Base-by-base conservation (phyloP, 768 basidiomycete genomes). In the Macrocybe gigantea region DNA sequence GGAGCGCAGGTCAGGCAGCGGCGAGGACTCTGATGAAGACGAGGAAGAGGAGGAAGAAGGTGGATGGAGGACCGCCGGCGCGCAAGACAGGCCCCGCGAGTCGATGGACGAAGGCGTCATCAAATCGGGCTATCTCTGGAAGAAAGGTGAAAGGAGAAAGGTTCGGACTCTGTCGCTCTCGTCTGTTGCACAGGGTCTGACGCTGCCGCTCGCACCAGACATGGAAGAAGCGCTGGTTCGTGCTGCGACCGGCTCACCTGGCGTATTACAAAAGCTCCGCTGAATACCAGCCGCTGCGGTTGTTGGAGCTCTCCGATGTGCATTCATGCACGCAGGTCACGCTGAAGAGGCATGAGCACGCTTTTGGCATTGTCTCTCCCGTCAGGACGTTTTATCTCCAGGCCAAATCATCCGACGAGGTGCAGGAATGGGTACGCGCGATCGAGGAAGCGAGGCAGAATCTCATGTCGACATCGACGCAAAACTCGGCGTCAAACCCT, bases 171-270 rank as follows among this genome's bases (percentile, higher is more conserved):
- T 11, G 43, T 53, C 14, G 30, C 13, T 46, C 30, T 50, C 33
- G 35, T 35, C 45, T 49, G 22, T 22, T 22, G 22, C 45, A 41
- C 49, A 10, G 46, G 41, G 41, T 45, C 32, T 48, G 22, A 43
- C 34, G 48, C 45, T 15, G 47, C 41, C 31, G 37, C 41, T 52
- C 37, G 36, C 38, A 45, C n/a, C 60, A 95, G 93, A 93, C 88
- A 1, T 99, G 96, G 96, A 97, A 98, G 77, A 94, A 93, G 68
- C 80, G 94, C 14, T 98, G 95, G 95, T 98, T 98, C 57, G 96
- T 99, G 1, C 70, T 99, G 49, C 81, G 95, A 12, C 81, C 91
- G 0, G 88, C 87, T 2, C 92, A 96, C 65, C 71, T 99, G 43
- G 93, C 93, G 3, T 97, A 95, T 67, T 98, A 98, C 80, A 97